Evolutionary conservation across 2,329 filamentous ascomycete species (phyloP).

Genomic region (Penicillium sumatraense): DNA sequence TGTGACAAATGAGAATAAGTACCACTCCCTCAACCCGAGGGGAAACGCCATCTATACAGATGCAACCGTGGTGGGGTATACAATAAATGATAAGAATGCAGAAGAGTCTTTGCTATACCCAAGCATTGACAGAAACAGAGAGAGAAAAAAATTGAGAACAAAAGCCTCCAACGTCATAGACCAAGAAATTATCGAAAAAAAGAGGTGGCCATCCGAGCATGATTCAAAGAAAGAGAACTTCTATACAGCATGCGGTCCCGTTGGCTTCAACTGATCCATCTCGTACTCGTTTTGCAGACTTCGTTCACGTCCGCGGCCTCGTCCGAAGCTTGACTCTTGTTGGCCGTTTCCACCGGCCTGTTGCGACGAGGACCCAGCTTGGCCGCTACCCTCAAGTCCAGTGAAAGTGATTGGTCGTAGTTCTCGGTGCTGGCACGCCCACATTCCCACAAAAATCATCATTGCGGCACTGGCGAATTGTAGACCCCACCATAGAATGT

Average conservation of each 20-base stretch:
- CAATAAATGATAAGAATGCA: conserved; percentile 22
- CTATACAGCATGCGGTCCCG: conserved; percentile 37
- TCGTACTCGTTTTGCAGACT: conserved; percentile 38
- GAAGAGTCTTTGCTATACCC: conserved; percentile 5
- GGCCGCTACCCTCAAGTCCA: conserved; percentile 47
- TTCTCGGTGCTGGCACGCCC: conserved; percentile 90
- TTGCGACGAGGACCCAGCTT: conserved; percentile 19
- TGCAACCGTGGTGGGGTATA: conserved; percentile 39
- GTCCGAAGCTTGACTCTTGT: conserved; percentile 31
- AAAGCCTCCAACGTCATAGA: conserved; percentile 17
- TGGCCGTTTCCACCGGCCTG: conserved; percentile 21
- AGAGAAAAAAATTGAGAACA: too few species aligned
- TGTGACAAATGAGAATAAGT: conserved; percentile 18
- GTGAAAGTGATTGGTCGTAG: conserved; percentile 87
- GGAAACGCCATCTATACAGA: conserved; percentile 40
- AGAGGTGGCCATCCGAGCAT: conserved; percentile 1
- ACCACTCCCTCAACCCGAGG: conserved; percentile 18
- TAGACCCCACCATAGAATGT: conserved; percentile 84
- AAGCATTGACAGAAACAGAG: conserved; percentile 13
- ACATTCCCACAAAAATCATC: conserved; percentile 77
- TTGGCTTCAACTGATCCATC: conserved; percentile 39
- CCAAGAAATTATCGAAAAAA: conserved; percentile 3
- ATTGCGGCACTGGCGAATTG: conserved; percentile 64
- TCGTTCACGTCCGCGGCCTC: conserved; percentile 36
- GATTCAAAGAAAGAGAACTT: neutral